Base-by-base conservation (phyloP, 768 basidiomycete species). In the Rhizopogon vulgaris region DNA sequence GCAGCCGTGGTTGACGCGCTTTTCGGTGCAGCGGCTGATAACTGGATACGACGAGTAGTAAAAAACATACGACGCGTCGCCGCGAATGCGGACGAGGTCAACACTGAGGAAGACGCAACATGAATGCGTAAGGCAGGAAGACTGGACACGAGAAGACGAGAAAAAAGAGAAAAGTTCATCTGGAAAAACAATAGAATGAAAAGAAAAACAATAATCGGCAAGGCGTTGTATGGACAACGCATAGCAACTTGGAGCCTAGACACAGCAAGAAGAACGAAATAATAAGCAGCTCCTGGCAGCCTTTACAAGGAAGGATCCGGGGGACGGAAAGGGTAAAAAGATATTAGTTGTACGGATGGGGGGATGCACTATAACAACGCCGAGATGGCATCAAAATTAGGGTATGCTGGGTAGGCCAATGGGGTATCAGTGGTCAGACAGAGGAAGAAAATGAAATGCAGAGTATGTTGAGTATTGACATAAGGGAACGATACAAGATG, bases 61-160 rank as follows among this genome's bases (percentile, higher is more conserved):
- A 58, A 57, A 57, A 68, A 57, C 9, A 60, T 57, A 48, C 68
- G 68, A 49, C 62, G 66, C 34, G 62, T 38, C 24, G 41, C 41
- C 5, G 38, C 24, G 36, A 55, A n/a, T 14, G 54, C 39, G 24
- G 52, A n/a, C 10, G 15, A 41, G 11, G 18, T 42, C 12, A 39
- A 38, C 1, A 43, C 2, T 4, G 41, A 32, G 45, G 58, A 25
- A 48, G 37, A 6, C 52, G 49, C 38, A 50, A 38, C 39, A 47
- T 30, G 34, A 7, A 10, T 41, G 40, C 25, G 39, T 25, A 30
- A 24, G 48, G 18, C 36, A 41, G 36, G 51, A 51, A 49, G 11
- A 18, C 27, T 7, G 34, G 27, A 27, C 1, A 43, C 10, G 2
- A 56, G 10, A 7, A 56, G 62, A 6, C 42, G 48, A 2, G 60